These are phyloP conservation scores for Triticum urartu DNA, from an alignment of 176 grass and related monocot genomes.

Conservation along the genomic window DNA sequence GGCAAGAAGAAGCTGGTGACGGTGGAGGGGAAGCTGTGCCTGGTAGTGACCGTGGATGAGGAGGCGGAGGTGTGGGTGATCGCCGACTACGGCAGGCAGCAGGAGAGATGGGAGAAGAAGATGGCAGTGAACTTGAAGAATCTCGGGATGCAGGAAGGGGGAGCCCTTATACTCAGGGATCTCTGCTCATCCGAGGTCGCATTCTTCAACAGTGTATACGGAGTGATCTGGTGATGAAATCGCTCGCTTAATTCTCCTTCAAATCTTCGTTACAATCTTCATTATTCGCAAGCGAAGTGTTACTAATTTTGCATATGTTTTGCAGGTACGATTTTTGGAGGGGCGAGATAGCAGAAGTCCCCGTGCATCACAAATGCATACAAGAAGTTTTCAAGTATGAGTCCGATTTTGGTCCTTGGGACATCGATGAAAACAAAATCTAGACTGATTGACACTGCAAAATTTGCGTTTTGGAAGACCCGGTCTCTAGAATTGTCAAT, in stretches of 20 bases:
- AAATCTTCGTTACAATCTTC: background rate
- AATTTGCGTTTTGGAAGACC: background rate
- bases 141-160: background rate
- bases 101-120: conserved; percentile 40
- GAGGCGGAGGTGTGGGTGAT: conserved; percentile 32
- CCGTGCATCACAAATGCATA: background rate
- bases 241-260: background rate
- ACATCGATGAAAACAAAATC: background rate
- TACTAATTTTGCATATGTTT: background rate
- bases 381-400: conserved; percentile 39
- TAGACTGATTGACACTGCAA: background rate
- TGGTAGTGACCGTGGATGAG: background rate
- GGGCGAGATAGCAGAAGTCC: conserved; percentile 16
- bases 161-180: background rate
- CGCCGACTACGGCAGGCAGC: background rate
- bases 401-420: conserved; percentile 21
- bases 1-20: conserved; percentile 23
- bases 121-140: conserved; percentile 12
- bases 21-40: conserved; percentile 35
- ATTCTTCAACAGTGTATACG: background rate
- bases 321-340: conserved; percentile 32
- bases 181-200: conserved; percentile 18
- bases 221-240: conserved; percentile 27
- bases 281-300: background rate
- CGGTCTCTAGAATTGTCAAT: background rate